These are phyloP conservation scores for Quercus ilex DNA, from an alignment of 306 rosid genomes.

Conservation along the genomic window DNA sequence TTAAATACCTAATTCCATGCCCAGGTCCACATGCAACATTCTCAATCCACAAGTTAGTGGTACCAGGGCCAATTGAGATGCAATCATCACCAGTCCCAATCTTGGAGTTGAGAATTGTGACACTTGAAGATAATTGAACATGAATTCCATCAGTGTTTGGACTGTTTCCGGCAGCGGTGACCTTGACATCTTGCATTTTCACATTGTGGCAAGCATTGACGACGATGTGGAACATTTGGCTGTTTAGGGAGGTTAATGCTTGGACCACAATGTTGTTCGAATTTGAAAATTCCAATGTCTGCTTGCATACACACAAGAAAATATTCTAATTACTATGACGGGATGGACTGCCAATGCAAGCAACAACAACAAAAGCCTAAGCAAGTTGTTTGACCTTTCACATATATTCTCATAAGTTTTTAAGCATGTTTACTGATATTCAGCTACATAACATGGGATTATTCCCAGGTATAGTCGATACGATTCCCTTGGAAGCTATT, in stretches of 20 bases:
- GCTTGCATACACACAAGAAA: neutral
- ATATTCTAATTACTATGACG: neutral
- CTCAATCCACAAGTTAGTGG: constrained; percentile 39
- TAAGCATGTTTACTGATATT: too few species aligned
- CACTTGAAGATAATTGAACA: too few species aligned
- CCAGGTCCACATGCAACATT: constrained; percentile 58
- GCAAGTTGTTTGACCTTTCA: too few species aligned
- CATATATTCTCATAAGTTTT: too few species aligned
- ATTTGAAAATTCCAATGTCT: constrained; percentile 35
- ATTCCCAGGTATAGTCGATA: too few species aligned
- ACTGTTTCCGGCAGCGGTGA: constrained; percentile 39
- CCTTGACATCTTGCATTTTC: constrained; percentile 26
- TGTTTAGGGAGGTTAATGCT: constrained; percentile 41
- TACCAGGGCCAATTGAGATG: too few species aligned
- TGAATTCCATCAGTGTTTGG: constrained; percentile 53
- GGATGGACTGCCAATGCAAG: too few species aligned
- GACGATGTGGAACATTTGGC: constrained; percentile 56
- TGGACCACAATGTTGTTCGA: constrained; percentile 41
- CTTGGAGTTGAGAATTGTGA: too few species aligned
- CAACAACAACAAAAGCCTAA: too few species aligned
- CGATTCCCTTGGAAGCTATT: too few species aligned
- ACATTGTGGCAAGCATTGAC: constrained; percentile 42
- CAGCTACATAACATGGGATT: too few species aligned
- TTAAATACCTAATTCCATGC: constrained; percentile 53
- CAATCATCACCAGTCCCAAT: too few species aligned